Conservation (phyloP, 192 early-diverging fungal species). For the Coemansia aciculifera region DNA sequence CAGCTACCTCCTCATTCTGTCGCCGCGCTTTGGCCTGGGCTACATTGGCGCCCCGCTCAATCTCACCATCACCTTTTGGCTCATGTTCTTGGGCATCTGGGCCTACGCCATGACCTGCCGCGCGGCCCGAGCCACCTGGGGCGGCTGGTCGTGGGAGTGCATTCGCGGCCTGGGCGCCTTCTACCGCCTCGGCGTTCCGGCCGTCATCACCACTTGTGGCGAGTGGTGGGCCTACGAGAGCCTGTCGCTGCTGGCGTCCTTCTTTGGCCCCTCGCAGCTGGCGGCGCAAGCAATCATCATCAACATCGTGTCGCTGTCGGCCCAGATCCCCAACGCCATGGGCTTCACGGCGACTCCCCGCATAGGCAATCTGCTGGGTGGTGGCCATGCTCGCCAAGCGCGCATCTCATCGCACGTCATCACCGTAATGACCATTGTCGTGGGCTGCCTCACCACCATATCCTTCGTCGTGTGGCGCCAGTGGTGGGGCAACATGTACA, state of each 20-base stretch:
- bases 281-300: constrained; percentile 61
- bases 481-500: constrained; percentile 62
- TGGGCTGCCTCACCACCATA: not conserved
- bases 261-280: constrained; percentile 57
- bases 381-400: constrained; percentile 36
- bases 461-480: constrained; percentile 13
- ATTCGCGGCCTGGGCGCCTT: constrained; percentile 52
- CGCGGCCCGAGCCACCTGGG: constrained; percentile 63
- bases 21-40: constrained; percentile 63
- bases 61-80: constrained; percentile 70
- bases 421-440: constrained; percentile 20
- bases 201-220: constrained; percentile 70
- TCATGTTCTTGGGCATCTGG: constrained; percentile 66
- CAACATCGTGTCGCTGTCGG: constrained; percentile 56
- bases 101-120: constrained; percentile 62
- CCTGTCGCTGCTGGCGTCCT: constrained; percentile 53
- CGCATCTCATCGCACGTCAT: constrained; percentile 15
- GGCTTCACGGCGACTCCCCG: constrained; percentile 57
- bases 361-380: constrained; percentile 58
- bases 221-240: constrained; percentile 63
- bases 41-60: constrained; percentile 84
- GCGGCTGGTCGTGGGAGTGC: constrained; percentile 62
- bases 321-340: constrained; percentile 57
- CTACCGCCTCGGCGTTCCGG: constrained; percentile 66
- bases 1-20: constrained; percentile 81